Evolutionary conservation across 2,329 filamentous ascomycete genomes (phyloP), one percentile per base, ranked within the genome.

Genomic region (Alternaria panax): DNA sequence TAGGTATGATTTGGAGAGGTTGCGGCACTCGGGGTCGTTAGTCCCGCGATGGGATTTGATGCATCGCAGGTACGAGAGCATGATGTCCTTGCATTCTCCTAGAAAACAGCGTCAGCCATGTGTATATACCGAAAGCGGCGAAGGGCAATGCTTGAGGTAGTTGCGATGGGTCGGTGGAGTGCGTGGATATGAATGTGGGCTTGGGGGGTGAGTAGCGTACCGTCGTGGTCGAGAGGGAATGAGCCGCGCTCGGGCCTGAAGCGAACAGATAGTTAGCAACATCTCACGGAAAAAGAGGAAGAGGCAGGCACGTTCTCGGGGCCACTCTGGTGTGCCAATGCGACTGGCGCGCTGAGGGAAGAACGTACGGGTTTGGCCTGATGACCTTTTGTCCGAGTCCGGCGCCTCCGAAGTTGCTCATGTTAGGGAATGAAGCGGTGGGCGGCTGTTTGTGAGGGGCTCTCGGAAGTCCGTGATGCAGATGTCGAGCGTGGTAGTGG

Each of bases 181-280:
- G n/a, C n/a, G n/a, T n/a, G 58, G n/a, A 73, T 90, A 90, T 92
- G 57, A 28, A 53, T 32, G 20, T 28, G 4, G 40, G 24, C 28
- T 18, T 28, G 4, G 40, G 24, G 9, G 3, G 41, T 34, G 6
- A 20, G 12, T 50, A 54, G 59, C 74, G 50, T 80, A 89, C 87
- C 92, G 78, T 97, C 93, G 72, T 97, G 93, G 79, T 98, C 94
- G 56, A 98, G 87, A n/a, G 94, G 94, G 75, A 98, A 98, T 71
- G 92, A 96, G 56, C 94, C 94, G 71, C 93, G 89, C 78, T 97
- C 91, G 5, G 94, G 94, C 57, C 92, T 95, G 68, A 45, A n/a
- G 57, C 46, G 22, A 6, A 22, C 1, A 20, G 8, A 18, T 20
- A 41, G 25, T 73, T 47, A 71, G 65, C 51, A 5, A n/a, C 2